phyloP scores from a whole-genome alignment of 1,139 yeast species.

The Hyphopichia khmerensis region DNA sequence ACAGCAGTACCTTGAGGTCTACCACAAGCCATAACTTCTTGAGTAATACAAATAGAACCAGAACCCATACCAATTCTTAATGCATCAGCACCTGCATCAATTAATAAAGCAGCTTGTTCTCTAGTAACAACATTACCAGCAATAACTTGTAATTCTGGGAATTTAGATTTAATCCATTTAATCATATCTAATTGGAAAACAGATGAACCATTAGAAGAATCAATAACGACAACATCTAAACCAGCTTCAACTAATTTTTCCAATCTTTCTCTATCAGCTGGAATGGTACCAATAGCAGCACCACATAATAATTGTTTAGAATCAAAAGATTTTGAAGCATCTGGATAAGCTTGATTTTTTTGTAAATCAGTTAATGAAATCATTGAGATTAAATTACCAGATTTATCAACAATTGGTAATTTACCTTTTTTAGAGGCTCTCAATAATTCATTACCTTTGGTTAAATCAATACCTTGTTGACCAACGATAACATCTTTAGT shows the following conservation, averaged over 20 bases:
- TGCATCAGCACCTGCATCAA: conserved; percentile 97
- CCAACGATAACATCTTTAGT: conserved; percentile 87
- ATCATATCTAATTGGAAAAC: conserved; percentile 91
- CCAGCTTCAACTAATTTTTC: conserved; percentile 89
- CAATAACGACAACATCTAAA: conserved; percentile 91
- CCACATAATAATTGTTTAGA: conserved; percentile 98
- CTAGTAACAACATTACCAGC: conserved; percentile 99
- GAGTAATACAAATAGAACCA: conserved; percentile 97
- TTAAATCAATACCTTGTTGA: conserved; percentile 71
- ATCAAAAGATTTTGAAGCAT: conserved; percentile 88
- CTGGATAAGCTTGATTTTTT: conserved; percentile 91
- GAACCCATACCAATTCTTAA: conserved; percentile 99
- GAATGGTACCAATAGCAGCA: conserved; percentile 96
- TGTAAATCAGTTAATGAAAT: conserved; percentile 95
- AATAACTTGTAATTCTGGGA: conserved; percentile 80
- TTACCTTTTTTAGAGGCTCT: conserved; percentile 96
- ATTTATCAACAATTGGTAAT: conserved; percentile 82
- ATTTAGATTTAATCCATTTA: conserved; percentile 80
- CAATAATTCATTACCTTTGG: conserved; percentile 86
- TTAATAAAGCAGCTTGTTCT: conserved; percentile 96
- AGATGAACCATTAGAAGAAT: conserved; percentile 98
- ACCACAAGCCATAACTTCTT: conserved; percentile 99
- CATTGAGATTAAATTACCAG: conserved; percentile 79
- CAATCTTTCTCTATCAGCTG: conserved; percentile 84
- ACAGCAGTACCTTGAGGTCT: conserved; percentile 99